These are phyloP conservation scores for Bolboschoenus planiculmis DNA, from an alignment of 176 grass and related monocot species.

Conservation along the genomic window DNA sequence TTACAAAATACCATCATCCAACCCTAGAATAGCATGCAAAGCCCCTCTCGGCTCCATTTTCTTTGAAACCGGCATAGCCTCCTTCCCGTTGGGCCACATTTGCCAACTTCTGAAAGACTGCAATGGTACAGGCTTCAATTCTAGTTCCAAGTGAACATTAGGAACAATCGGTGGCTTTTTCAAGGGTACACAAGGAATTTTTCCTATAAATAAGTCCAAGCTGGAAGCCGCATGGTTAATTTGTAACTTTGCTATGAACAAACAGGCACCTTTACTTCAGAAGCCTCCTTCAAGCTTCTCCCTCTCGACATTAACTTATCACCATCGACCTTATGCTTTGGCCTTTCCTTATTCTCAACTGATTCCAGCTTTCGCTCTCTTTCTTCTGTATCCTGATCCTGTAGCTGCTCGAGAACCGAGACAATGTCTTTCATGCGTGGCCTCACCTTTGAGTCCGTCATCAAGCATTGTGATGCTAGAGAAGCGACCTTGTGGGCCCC, in stretches of 20 bases:
- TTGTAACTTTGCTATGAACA: neutral
- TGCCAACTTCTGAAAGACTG: neutral
- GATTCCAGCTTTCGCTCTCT: conserved; percentile 26
- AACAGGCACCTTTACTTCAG: conserved; percentile 17
- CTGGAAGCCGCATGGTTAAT: neutral
- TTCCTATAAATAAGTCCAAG: neutral
- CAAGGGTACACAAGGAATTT: neutral
- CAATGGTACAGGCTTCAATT: neutral
- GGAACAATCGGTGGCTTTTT: neutral
- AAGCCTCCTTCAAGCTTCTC: conserved; percentile 31
- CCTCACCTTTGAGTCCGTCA: conserved; percentile 49
- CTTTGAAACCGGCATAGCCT: neutral
- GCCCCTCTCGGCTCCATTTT: neutral
- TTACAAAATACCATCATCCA: neutral
- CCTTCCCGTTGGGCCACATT: neutral
- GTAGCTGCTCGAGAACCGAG: conserved; percentile 41
- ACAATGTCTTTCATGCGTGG: conserved; percentile 51
- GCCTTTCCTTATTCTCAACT: conserved; percentile 1
- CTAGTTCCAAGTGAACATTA: neutral
- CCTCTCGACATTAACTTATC: conserved; percentile 20
- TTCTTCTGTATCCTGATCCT: conserved; percentile 28
- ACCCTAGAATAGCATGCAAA: neutral
- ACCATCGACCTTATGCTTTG: neutral
- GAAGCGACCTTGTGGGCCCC: conserved; percentile 51
- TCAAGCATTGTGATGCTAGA: conserved; percentile 50